Evolutionary conservation across 164 flowering plant genomes (phyloP), one percentile per base, ranked within the genome.

Genomic region (Protea cynaroides): DNA sequence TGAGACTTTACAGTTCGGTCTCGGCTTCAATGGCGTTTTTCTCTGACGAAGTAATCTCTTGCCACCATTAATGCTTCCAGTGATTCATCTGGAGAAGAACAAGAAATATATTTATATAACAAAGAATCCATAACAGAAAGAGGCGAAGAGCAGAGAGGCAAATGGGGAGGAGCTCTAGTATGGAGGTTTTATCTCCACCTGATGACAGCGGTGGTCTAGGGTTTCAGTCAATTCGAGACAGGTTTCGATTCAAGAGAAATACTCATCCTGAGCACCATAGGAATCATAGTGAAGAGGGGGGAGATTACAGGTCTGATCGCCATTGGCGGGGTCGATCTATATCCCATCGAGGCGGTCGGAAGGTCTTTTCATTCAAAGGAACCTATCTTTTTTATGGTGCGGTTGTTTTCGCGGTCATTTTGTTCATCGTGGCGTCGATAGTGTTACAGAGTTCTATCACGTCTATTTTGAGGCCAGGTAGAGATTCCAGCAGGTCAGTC

Each of bases 391-490:
- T 83, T 46, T 89, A 84, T 56, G 66, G 71, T 11, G 63, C 74
- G 18, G 57, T 84, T 8, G 37, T 84, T 10, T 59, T 81, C 23
- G 83, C 84, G 24, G 74, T 86, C 0, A 73, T 81, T 59, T 64
- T 67, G 2, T 86, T 89, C 25, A 81, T 83, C 0, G 62, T 83
- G 65, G 84, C 83, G 52, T 78, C 87, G 19, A 66, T 84, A 73
- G 68, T 86, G 69, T 25, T 87, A 73, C 94, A 85, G 85, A 86
- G 75, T 76, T 80, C 87, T 49, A 85, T 88, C 57, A 56, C 71
- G 19, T 73, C 76, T 55, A 75, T 81, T 57, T 75, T 80, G 53
- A 60, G 85, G 49, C 75, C 25, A n/a, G 64, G 69, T 15, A 62
- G 67, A 29, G 74, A 57, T 73, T 65, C 62, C 50, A 71, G 57